A percentile compares a stretch with the other conserved stretches of the same genome.
phyloP scores from a whole-genome alignment of 805 yeast species.

The Scheffersomyces coipomensis region DNA sequence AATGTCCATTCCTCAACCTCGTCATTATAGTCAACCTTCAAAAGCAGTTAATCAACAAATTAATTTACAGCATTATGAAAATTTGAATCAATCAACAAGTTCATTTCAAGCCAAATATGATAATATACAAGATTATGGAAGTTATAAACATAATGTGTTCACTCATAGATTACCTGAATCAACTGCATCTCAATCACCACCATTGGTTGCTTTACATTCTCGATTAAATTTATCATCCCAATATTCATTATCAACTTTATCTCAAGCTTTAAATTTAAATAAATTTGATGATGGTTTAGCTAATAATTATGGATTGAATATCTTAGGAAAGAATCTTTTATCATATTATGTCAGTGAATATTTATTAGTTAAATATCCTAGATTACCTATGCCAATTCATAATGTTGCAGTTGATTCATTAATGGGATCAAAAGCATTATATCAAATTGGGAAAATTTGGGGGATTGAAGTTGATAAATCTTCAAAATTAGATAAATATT shows the following conservation, averaged over 20 bases:
- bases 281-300: conserved; percentile 46
- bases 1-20: too few species aligned
- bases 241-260: conserved; percentile 65
- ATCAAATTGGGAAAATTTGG: conserved; percentile 73
- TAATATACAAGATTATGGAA: conserved; percentile 34
- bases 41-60: too few species aligned
- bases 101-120: conserved; percentile 16
- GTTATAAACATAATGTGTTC: conserved; percentile 38
- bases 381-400: conserved; percentile 80
- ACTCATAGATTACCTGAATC: conserved; percentile 47
- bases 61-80: too few species aligned
- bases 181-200: conserved; percentile 58
- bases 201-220: conserved; percentile 74
- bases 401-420: conserved; percentile 75
- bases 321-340: conserved; percentile 79
- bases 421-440: conserved; percentile 64
- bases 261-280: conserved; percentile 73
- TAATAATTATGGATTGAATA: conserved; percentile 74
- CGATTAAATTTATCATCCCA: conserved; percentile 64
- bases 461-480: conserved; percentile 80
- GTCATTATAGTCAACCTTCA: too few species aligned
- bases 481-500: conserved; percentile 60
- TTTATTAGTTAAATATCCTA: conserved; percentile 75
- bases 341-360: conserved; percentile 75
- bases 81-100: too few species aligned